phyloP scores from a whole-genome alignment of 2,329 filamentous ascomycete genomes.

The Fusarium neocosmosporiellum region DNA sequence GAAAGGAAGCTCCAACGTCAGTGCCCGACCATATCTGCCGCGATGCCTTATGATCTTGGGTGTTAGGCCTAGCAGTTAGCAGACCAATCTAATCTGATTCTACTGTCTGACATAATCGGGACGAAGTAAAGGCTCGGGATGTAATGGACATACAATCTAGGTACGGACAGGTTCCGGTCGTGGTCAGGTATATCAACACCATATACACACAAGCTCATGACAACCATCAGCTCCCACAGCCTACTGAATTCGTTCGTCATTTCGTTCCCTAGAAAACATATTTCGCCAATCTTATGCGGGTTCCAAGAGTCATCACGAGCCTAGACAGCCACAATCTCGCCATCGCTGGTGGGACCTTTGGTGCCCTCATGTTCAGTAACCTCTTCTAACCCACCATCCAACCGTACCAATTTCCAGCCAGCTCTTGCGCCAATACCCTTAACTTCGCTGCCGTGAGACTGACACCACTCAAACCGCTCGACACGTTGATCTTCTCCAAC shows the following conservation, averaged over 20 bases:
- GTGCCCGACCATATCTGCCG: no score
- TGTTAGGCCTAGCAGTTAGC: no score
- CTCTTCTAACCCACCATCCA: neutral
- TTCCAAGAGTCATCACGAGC: neutral
- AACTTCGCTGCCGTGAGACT: neutral
- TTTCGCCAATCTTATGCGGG: neutral
- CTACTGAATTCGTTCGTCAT: neutral
- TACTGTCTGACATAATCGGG: no score
- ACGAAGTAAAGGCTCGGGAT: no score
- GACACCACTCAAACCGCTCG: neutral
- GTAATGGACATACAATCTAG: no score
- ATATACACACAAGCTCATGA: neutral
- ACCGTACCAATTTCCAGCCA: neutral
- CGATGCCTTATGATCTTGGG: no score
- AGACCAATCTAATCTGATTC: no score
- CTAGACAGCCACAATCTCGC: neutral
- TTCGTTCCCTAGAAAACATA: neutral
- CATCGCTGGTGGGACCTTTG: neutral
- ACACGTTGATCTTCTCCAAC: neutral
- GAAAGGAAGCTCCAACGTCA: no score
- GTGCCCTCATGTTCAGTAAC: neutral
- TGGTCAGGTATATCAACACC: neutral
- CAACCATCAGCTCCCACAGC: neutral
- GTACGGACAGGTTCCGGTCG: no score
- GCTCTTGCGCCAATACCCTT: neutral